Evolutionary conservation across 495 filamentous ascomycete genomes (phyloP), one percentile per base, ranked within the genome.

Genomic region (Baudoinia panamericana): DNA sequence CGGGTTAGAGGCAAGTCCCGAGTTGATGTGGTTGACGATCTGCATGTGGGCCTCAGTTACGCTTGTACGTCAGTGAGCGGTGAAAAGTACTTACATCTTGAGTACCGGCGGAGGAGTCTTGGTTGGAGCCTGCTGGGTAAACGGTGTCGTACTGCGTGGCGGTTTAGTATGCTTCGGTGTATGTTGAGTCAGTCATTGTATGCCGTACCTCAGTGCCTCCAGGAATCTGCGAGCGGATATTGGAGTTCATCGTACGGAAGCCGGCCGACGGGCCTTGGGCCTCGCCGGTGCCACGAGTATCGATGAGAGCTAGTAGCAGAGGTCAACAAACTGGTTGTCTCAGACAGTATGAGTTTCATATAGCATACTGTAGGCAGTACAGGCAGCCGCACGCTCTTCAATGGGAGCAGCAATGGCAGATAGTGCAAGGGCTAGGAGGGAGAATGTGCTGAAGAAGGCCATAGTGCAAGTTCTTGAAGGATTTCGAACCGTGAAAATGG

Each of bases 161-260:
- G n/a, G n/a, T n/a, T n/a, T n/a, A n/a, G n/a, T n/a, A n/a, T n/a
- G n/a, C n/a, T n/a, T n/a, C n/a, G n/a, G n/a, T n/a, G n/a, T n/a
- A n/a, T n/a, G n/a, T n/a, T n/a, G n/a, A n/a, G n/a, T n/a, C n/a
- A n/a, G n/a, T n/a, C n/a, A n/a, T n/a, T 41, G 43, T 46, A 41
- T 5, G 25, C 22, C 2, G n/a, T n/a, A n/a, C n/a, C n/a, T n/a
- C n/a, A n/a, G 12, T 28, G 13, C 43, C 46, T n/a, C 46, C 46
- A 4, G 46, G 33, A 3, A 50, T 17, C 26, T 46, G 19, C 24
- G 32, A 31, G 8, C 9, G 22, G 32, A 50, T 32, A 33, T 40
- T 25, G 21, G 16, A 28, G 43, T 50, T 50, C 46, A 51, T 46
- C 8, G 42, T 51, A 3, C 33, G 27, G 36, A 51, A 51, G 36